Percentiles rank a stretch among this genome's conserved stretches.
phyloP scores from a whole-genome alignment of 768 basidiomycete species.

The Trametes coccinea region DNA sequence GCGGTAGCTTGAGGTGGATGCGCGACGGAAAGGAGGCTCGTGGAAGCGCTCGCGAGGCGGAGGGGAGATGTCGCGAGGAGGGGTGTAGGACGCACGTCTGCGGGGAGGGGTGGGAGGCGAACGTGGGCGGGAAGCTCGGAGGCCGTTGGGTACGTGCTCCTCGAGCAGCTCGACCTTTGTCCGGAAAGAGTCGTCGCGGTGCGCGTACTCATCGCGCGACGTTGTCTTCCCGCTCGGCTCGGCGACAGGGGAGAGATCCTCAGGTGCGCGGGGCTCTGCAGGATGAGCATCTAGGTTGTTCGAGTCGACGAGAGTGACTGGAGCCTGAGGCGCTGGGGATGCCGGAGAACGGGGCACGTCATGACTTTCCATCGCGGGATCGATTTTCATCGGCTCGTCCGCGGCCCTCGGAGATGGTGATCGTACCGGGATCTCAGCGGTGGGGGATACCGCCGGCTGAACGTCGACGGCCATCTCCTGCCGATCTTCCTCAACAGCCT shows the following conservation, averaged over 20 bases:
- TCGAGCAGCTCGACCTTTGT: constrained; percentile 24
- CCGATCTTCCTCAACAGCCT: not conserved
- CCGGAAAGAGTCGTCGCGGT: not conserved
- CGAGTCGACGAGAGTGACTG: too few species aligned
- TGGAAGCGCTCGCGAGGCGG: not conserved
- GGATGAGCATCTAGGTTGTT: too few species aligned
- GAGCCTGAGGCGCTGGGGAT: too few species aligned
- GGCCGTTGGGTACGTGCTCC: not conserved
- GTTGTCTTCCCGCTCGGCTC: not conserved
- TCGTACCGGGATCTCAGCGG: not conserved
- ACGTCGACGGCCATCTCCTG: not conserved
- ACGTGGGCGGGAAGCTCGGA: not conserved
- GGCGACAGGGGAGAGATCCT: not conserved
- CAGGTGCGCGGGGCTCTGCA: too few species aligned
- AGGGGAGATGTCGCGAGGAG: not conserved
- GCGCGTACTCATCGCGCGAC: not conserved
- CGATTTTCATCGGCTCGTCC: too few species aligned
- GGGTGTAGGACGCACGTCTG: too few species aligned
- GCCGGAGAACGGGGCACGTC: too few species aligned
- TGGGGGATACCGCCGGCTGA: not conserved
- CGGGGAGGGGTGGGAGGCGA: not conserved
- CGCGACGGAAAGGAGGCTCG: not conserved
- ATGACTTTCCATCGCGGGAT: not conserved
- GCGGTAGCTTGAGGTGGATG: not conserved
- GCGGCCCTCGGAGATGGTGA: not conserved